phyloP scores from a whole-genome alignment of 306 rosid species.

The Sphenostylis stenocarpa region DNA sequence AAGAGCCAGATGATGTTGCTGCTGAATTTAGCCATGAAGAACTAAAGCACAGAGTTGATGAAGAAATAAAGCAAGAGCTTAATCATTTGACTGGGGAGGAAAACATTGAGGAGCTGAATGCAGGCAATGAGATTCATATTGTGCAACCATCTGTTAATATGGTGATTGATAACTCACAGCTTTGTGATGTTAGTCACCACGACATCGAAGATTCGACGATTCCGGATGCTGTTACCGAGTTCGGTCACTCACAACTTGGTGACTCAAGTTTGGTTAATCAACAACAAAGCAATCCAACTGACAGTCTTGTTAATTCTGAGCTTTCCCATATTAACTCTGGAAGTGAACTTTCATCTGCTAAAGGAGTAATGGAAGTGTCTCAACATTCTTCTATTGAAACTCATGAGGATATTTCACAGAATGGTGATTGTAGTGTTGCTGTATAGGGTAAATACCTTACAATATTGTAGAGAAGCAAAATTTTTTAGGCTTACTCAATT shows the following conservation, averaged over 20 bases:
- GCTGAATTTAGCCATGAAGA: conserved; percentile 46
- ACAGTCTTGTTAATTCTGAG: conserved; percentile 41
- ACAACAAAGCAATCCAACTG: conserved; percentile 32
- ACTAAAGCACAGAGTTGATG: conserved; percentile 50
- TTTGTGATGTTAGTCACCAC: conserved; percentile 32
- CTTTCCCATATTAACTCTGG: conserved; percentile 43
- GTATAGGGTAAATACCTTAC: conserved; percentile 48
- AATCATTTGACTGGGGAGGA: conserved; percentile 47
- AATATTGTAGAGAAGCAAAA: conserved; percentile 49
- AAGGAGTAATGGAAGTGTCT: conserved; percentile 51
- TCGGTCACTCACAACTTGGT: conserved; percentile 31
- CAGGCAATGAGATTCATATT: conserved; percentile 36
- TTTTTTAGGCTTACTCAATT: conserved; percentile 34
- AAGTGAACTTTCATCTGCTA: conserved; percentile 43
- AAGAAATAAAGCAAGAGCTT: conserved; percentile 59
- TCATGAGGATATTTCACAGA: conserved; percentile 62
- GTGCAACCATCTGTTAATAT: conserved; percentile 35
- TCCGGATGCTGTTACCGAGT: conserved; percentile 39
- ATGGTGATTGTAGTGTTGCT: conserved; percentile 69
- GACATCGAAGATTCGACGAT: conserved; percentile 30
- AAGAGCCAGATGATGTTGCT: conserved; percentile 43
- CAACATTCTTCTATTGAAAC: conserved; percentile 62
- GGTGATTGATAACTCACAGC: conserved; percentile 35
- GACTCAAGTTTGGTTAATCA: conserved; percentile 29
- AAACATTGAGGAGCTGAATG: conserved; percentile 47